Base-by-base conservation (phyloP, 1,284 basidiomycete species). In the Trametes pubescens region DNA sequence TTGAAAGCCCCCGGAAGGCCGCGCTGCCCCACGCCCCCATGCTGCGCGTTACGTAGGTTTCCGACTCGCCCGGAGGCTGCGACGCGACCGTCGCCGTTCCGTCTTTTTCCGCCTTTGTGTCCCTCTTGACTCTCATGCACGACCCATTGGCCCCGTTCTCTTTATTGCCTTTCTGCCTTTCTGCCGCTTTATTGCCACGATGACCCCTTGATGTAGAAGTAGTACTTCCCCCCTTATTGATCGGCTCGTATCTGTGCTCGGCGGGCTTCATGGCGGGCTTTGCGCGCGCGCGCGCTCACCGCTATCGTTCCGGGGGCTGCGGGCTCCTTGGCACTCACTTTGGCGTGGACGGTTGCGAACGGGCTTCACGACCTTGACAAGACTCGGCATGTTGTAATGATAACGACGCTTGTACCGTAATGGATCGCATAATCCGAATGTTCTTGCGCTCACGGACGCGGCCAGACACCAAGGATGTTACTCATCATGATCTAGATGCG, bases 211-310 rank as follows among this genome's bases (percentile, higher is more conserved):
- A 70, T 73, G 73, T 74, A 74, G 71, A 73, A 73, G 72, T 75
- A 75, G 71, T 72, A 75, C 69, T 67, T 70, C 67, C 62, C 61
- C 70, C 61, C 70, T 73, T 70, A 69, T 70, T 67, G 68, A 68
- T 67, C 64, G 64, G 62, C 63, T 62, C 65, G 67, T 49, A 26
- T 22, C 38, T 66, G 61, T 61, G 60, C 38, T 44, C 38, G 22
- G 40, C 32, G 32, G 10, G 32, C 26, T 16, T 26, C 22, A 6
- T 32, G 2, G 51, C 44, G 62, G 56, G 60, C 38, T 43, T 29
- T 13, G 9, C 51, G 57, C 57, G 59, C 67, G 61, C 63, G 47
- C 66, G 59, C 69, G 69, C 70, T 72, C 72, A 64, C 65, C 62
- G 70, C 68, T 61, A 6, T 59, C 59, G 64, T 66, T 66, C 46